Conservation (phyloP, 1,284 basidiomycete species). For the Grifola frondosa region DNA sequence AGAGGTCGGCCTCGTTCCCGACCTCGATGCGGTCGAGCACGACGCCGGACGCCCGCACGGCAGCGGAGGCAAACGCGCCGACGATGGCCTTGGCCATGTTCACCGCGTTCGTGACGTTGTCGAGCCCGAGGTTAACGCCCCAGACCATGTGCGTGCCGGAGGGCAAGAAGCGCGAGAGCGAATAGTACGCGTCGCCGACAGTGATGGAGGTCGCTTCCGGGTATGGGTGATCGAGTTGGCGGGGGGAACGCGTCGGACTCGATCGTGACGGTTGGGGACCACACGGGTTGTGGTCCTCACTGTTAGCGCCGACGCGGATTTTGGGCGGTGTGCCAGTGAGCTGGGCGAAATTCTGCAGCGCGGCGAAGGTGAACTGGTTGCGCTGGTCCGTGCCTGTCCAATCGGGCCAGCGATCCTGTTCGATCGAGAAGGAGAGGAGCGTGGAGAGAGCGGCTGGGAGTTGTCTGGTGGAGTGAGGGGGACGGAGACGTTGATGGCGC, state of each 20-base stretch:
- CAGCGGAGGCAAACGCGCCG: slow-evolving; percentile 47
- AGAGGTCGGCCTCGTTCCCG: slow-evolving; percentile 62
- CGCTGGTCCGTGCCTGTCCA: slow-evolving; percentile 52
- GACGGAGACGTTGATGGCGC: slow-evolving; percentile 25
- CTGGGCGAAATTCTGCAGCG: slow-evolving; percentile 51
- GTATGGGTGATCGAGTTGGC: slow-evolving; percentile 50
- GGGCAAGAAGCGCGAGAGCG: slow-evolving; percentile 54
- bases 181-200: slow-evolving; percentile 61
- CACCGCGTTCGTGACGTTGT: slow-evolving; percentile 57
- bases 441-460: slow-evolving; percentile 29
- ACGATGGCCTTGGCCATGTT: slow-evolving; percentile 58
- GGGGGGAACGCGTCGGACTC: slow-evolving; percentile 49
- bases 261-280: slow-evolving; percentile 32
- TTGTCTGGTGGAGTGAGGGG: slow-evolving; percentile 22
- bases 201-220: slow-evolving; percentile 59
- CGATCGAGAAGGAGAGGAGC: slow-evolving; percentile 64
- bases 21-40: slow-evolving; percentile 14
- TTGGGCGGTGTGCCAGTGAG: slow-evolving; percentile 57
- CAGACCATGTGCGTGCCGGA: slow-evolving; percentile 59
- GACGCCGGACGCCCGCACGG: slow-evolving; percentile 46
- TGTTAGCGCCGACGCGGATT: slow-evolving; percentile 63
- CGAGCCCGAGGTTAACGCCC: slow-evolving; percentile 64
- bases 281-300: slow-evolving; percentile 56
- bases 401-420: slow-evolving; percentile 66
- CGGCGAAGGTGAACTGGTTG: slow-evolving; percentile 59